Base-by-base conservation (phyloP, 2,329 filamentous ascomycete species). In the Botryotinia convoluta region DNA sequence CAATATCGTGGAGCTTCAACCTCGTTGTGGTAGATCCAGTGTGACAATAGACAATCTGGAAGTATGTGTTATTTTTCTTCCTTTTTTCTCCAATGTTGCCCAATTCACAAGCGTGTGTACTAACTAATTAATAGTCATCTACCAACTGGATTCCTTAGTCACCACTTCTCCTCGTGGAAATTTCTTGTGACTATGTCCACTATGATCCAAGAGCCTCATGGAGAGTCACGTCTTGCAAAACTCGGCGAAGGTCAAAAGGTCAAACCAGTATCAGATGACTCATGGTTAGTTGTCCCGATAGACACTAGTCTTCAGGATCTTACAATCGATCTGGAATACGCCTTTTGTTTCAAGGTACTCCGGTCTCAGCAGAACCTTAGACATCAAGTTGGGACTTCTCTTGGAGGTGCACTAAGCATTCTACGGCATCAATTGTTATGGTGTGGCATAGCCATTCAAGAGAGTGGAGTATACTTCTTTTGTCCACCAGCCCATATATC, bases 381-480 rank as follows among this genome's bases (percentile, higher is more conserved):
- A 22, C 20, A 45, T 20, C 6, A 45, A 20, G 44, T 22, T 4
- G 7, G 18, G 35, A 37, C 35, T 37, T 37, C 35, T 22, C 18
- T 45, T 45, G 1, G 6, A 45, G 18, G 0, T 45, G 7, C 18
- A 45, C 7, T 45, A 45, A 45, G 18, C 6, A 22, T 45, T 20
- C 18, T 7, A 51, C 48, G 5, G 26, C 48, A 51, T n/a, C 26
- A 14, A n/a, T 12, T n/a, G 12, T 6, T n/a, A 1, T 14, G 48
- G 12, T n/a, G 5, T n/a, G 26, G 5, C 26, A 51, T n/a, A 51
- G 12, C 12, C 26, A 51, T 99, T 74, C 89, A 95, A 69, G 95
- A 98, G 79, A 91, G 95, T 77, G 93, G 95, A 0, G 95, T 93
- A 0, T 98, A 96, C 80, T 98, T 99, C 82, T 98, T 98, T 81